Percentiles rank a stretch among this genome's conserved stretches.
These are phyloP conservation scores for Colletotrichum liaoningense DNA, from an alignment of 2,329 filamentous ascomycete species.

Conservation along the genomic window DNA sequence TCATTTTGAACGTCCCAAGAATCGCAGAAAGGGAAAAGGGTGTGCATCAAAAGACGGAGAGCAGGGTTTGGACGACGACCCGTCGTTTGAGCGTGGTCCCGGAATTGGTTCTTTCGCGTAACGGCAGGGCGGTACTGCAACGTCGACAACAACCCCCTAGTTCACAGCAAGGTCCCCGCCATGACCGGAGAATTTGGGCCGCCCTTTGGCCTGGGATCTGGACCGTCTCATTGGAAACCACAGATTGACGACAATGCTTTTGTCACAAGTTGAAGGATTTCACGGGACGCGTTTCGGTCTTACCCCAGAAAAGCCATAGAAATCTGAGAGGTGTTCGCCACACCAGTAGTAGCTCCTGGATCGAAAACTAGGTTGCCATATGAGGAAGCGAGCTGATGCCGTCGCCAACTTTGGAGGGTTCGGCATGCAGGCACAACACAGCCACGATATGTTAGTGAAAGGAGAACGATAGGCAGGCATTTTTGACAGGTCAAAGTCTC, in stretches of 20 bases:
- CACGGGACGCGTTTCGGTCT: slow-evolving; percentile 3
- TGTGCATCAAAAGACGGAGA: neutral
- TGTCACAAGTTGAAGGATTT: neutral
- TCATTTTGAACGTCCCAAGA: neutral
- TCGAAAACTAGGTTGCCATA: neutral
- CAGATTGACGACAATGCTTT: slow-evolving; percentile 2
- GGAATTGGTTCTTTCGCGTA: slow-evolving; percentile 22
- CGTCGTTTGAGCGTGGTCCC: slow-evolving; percentile 7
- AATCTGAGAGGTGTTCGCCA: neutral
- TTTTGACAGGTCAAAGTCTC: slow-evolving; percentile 1
- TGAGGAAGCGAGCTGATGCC: neutral
- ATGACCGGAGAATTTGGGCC: slow-evolving; percentile 27
- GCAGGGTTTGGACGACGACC: neutral
- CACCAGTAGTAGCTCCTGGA: neutral
- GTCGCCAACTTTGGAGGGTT: neutral
- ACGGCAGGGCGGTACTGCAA: slow-evolving; percentile 1
- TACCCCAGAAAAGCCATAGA: neutral
- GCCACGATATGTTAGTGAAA: neutral
- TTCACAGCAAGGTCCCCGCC: slow-evolving; percentile 20
- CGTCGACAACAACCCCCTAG: neutral
- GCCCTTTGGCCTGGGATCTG: slow-evolving; percentile 15
- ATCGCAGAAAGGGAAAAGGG: neutral
- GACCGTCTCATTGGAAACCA: slow-evolving; percentile 22
- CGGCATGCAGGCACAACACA: neutral
- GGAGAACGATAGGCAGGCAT: slow-evolving; percentile 6